A percentile compares a stretch with the other conserved stretches of the same genome.
These are phyloP conservation scores for Aspergillus nidulans DNA, from an alignment of 495 filamentous ascomycete species.

Conservation along the genomic window DNA sequence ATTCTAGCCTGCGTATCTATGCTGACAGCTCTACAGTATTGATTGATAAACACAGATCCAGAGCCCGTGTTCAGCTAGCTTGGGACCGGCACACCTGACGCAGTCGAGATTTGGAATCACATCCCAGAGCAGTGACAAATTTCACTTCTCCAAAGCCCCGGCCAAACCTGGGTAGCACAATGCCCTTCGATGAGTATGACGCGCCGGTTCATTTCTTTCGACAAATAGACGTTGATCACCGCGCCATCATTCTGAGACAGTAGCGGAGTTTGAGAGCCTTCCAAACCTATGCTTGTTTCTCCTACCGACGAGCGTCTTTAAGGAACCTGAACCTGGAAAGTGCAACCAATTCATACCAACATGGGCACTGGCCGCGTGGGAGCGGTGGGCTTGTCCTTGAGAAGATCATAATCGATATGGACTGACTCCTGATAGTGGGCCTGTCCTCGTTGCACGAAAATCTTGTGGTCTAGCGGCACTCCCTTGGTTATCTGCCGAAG, in stretches of 20 bases:
- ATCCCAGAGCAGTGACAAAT: constrained; percentile 7
- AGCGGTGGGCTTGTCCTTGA: constrained; percentile 49
- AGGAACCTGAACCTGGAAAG: no score
- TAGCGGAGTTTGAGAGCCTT: no score
- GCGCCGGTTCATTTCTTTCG: constrained; percentile 32
- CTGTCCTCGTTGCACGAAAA: constrained; percentile 47
- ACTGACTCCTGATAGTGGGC: constrained; percentile 46
- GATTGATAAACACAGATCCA: no score
- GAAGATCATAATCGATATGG: constrained; percentile 38
- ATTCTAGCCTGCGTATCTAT: no score
- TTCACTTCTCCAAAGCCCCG: constrained; percentile 11
- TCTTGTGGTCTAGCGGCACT: constrained; percentile 41
- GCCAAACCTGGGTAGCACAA: constrained; percentile 16
- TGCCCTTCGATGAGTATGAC: constrained; percentile 30
- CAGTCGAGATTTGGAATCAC: background rate
- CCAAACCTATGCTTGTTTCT: no score
- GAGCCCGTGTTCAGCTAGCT: no score
- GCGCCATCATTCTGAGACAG: constrained; percentile 49
- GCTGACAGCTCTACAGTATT: no score
- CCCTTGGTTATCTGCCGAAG: constrained; percentile 46
- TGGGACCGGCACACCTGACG: background rate
- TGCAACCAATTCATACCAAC: constrained; percentile 28
- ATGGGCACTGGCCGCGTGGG: constrained; percentile 51
- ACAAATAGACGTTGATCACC: constrained; percentile 45
- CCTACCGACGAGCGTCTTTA: no score